These are phyloP conservation scores for Aphanomyces stellatus DNA, from an alignment of 352 stramenopile species.

Conservation along the genomic window DNA sequence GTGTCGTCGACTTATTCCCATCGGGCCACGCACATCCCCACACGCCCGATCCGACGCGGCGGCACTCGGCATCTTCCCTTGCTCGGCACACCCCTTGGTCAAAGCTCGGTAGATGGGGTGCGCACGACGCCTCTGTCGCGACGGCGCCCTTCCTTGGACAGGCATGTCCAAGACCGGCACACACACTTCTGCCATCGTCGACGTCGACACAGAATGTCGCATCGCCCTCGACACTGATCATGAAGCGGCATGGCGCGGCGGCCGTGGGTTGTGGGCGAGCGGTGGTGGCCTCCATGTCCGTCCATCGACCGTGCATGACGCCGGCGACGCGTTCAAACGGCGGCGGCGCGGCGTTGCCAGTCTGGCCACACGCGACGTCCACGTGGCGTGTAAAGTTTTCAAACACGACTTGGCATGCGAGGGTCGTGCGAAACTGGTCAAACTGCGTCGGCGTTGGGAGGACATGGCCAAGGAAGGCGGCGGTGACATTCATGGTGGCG, in stretches of 20 bases:
- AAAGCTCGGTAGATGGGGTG: not conserved
- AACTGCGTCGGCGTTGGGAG: not conserved
- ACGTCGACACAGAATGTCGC: not conserved
- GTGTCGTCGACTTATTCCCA: no score
- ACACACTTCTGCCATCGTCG: not conserved
- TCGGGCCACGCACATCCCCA: no score
- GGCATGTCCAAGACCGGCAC: not conserved
- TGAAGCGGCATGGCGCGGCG: not conserved
- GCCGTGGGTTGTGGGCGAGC: not conserved
- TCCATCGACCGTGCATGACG: not conserved
- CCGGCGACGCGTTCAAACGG: no score
- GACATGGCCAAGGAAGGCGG: not conserved
- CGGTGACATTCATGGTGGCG: not conserved
- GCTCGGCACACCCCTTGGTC: not conserved
- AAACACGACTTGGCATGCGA: not conserved
- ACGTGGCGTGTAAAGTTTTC: not conserved
- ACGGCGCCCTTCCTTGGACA: not conserved
- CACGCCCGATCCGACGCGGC: no score
- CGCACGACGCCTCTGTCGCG: not conserved
- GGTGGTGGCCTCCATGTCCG: not conserved
- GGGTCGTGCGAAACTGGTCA: not conserved
- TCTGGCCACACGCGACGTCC: not conserved
- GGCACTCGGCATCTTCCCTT: not conserved
- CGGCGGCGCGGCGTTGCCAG: not conserved
- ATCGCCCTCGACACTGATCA: not conserved